phyloP scores from a whole-genome alignment of 139 green algal species.

The Volvox africanus region DNA sequence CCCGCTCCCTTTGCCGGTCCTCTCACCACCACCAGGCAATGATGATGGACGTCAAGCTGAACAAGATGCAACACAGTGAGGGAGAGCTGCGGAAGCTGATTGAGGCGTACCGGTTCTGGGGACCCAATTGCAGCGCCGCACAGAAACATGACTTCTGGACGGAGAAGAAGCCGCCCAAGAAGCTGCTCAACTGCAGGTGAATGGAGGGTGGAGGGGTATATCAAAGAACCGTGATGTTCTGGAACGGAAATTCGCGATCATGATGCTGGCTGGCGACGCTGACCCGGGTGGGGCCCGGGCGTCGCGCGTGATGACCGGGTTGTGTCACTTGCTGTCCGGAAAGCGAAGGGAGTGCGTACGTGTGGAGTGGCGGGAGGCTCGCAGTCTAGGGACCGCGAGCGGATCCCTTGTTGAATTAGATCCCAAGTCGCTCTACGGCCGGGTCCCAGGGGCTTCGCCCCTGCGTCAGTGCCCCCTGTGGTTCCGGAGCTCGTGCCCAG shows the following conservation, averaged over 20 bases:
- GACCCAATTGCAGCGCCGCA: conserved; percentile 16
- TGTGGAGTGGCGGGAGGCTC: neutral
- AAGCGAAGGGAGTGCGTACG: neutral
- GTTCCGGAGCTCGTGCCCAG: neutral
- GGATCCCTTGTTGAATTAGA: too few species aligned
- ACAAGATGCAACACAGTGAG: conserved; percentile 76
- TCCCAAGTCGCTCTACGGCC: too few species aligned
- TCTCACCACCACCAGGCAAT: conserved; percentile 55
- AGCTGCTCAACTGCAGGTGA: conserved; percentile 49
- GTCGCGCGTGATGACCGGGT: neutral
- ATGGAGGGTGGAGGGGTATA: neutral
- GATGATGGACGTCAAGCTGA: conserved; percentile 77
- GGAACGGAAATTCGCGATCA: neutral
- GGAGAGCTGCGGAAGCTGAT: conserved; percentile 72
- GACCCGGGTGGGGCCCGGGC: too few species aligned
- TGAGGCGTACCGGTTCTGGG: conserved; percentile 54
- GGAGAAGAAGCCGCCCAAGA: conserved; percentile 64
- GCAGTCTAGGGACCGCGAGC: too few species aligned
- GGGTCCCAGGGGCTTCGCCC: too few species aligned
- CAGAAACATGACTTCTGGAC: conserved; percentile 66
- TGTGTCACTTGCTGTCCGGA: too few species aligned
- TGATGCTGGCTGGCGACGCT: neutral
- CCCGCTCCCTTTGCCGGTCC: too few species aligned
- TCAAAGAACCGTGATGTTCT: neutral
- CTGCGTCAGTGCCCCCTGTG: neutral